Evolutionary conservation across 2,329 filamentous ascomycete genomes (phyloP).

Genomic region (Pleurostoma richardsiae): DNA sequence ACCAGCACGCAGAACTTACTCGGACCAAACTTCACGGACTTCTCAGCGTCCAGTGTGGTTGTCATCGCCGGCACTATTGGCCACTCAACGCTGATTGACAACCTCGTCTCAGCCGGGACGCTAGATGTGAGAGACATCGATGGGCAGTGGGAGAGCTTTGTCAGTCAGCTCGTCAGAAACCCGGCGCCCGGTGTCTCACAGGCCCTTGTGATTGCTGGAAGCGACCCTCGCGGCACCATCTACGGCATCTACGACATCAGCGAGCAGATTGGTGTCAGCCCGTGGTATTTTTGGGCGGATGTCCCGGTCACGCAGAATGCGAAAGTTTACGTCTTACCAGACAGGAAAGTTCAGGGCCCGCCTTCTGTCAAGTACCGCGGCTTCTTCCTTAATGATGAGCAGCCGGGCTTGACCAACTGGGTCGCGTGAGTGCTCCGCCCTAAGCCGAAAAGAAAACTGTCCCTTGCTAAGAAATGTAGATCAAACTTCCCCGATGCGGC

Average conservation of each 20-base stretch:
- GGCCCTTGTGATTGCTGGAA: constrained; percentile 64
- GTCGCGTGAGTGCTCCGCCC: constrained; percentile 28
- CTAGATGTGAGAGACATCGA: constrained; percentile 52
- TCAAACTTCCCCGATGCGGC: constrained; percentile 33
- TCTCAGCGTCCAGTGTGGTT: constrained; percentile 39
- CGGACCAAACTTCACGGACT: constrained; percentile 38
- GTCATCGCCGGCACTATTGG: constrained; percentile 68
- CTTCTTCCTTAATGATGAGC: constrained; percentile 68
- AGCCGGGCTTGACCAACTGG: constrained; percentile 64
- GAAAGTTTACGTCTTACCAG: constrained; percentile 49
- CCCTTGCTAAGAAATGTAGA: no score
- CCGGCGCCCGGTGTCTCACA: constrained; percentile 50
- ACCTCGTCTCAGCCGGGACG: constrained; percentile 47
- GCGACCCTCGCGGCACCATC: constrained; percentile 60
- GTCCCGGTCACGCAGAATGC: constrained; percentile 45
- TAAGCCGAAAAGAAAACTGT: neutral
- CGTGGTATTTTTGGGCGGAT: constrained; percentile 67
- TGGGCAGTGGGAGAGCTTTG: constrained; percentile 67
- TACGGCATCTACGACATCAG: constrained; percentile 68
- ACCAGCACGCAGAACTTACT: constrained; percentile 33
- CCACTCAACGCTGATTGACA: constrained; percentile 56
- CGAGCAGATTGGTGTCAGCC: constrained; percentile 69
- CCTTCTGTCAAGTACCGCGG: constrained; percentile 64
- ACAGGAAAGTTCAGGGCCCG: constrained; percentile 49
- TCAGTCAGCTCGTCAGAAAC: constrained; percentile 50